Conservation (phyloP, 306 rosid genomes). For the Vigna nakashimae region DNA sequence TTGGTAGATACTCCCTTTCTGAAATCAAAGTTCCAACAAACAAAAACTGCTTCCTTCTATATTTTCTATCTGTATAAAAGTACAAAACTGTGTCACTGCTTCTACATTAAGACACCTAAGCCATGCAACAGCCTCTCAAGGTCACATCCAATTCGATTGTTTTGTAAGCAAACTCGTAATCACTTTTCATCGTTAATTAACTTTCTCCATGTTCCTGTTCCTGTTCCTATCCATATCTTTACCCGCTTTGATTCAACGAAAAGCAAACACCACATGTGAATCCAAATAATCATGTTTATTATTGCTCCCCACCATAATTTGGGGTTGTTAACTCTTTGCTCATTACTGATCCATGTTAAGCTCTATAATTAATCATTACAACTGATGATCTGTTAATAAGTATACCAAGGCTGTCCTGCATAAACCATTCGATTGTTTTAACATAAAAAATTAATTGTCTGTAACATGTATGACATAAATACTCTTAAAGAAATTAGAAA, state of each 20-base stretch:
- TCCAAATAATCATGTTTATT: constrained; percentile 55
- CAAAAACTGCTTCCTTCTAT: no score
- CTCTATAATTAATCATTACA: not conserved
- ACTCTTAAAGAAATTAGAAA: no score
- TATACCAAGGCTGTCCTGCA: no score
- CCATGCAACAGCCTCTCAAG: no score
- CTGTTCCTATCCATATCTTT: not conserved
- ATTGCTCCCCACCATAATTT: constrained; percentile 41
- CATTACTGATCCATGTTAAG: no score
- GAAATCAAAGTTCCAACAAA: constrained; percentile 5
- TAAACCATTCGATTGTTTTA: no score
- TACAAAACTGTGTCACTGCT: not conserved
- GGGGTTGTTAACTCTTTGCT: no score
- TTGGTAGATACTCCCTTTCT: constrained; percentile 34
- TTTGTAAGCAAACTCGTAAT: constrained; percentile 46
- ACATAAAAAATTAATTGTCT: no score
- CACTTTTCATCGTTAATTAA: constrained; percentile 11
- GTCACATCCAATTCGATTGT: constrained; percentile 41
- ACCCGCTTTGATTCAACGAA: constrained; percentile 31
- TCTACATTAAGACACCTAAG: no score
- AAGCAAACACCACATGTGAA: constrained; percentile 50
- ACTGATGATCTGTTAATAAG: no score
- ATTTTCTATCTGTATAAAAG: no score
- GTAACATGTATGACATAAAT: no score
- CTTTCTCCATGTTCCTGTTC: constrained; percentile 11